Base-by-base conservation (phyloP, 108 stramenopile species). In the Cyclotella distinguenda region DNA sequence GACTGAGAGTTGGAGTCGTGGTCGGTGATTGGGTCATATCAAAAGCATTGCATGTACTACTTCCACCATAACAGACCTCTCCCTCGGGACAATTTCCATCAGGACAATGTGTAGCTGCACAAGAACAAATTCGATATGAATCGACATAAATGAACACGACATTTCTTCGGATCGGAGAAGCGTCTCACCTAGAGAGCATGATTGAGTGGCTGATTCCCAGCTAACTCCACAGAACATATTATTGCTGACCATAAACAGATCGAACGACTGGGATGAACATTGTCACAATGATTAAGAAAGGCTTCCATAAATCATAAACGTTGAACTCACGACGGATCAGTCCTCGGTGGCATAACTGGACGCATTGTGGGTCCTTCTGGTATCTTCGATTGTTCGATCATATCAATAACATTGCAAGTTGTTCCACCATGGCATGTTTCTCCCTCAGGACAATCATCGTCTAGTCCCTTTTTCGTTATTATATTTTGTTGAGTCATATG, bases 341-440 rank as follows among this genome's bases (percentile, higher is more conserved):
- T 38, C 40, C 63, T 36, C n/a, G 63, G 63, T 25, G 63, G 49
- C 63, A 64, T 39, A 6, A 50, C 51, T 10, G 63, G 63, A 28
- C 27, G 27, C 8, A 49, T 16, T 51, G 63, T 64, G 0, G 63
- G 63, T 38, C 22, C 36, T 9, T 38, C 63, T 26, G 63, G 49
- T 40, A 13, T 38, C 5, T 64, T 45, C 27, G 50, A 36, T 40
- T 50, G 25, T 6, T 46, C 38, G 6, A 64, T 10, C 31, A 64
- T 38, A 28, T 64, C 63, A 51, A 50, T 28, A 12, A 64, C 31
- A 18, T 64, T 50, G 36, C 63, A 64, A 27, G 46, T 40, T 58
- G 60, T 61, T 28, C 72, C 72, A 28, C 64, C 72, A 35, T 73
- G 72, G 34, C 72, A 73, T 7, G 64, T 28, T 34, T 73, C 47